phyloP scores from a whole-genome alignment of 305 asterid genomes.

The Plantago coronopus region DNA sequence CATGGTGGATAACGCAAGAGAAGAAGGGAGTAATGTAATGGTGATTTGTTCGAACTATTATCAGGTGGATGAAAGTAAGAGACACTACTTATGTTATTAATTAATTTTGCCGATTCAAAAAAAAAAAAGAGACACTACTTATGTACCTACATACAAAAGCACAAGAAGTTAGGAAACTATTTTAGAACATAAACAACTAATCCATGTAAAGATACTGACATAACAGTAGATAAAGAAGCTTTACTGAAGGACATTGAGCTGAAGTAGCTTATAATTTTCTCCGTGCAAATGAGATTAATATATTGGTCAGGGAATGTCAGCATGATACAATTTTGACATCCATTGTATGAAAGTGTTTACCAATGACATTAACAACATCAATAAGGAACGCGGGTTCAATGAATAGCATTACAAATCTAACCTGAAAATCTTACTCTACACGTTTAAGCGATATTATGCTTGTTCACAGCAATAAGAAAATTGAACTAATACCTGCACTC shows the following conservation, averaged over 20 bases:
- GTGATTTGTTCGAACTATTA: neutral
- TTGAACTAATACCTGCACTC: slow-evolving; percentile 41
- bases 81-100: no score
- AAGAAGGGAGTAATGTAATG: neutral
- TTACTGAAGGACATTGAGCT: neutral
- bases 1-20: neutral
- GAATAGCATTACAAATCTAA: neutral
- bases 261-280: no score
- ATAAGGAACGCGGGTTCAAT: neutral
- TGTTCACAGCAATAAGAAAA: slow-evolving; percentile 14
- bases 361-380: no score
- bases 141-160: neutral
- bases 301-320: no score
- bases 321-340: no score
- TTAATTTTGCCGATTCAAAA: no score
- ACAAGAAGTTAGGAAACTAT: neutral
- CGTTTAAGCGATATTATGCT: neutral
- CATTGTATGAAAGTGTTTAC: no score
- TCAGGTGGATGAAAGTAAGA: neutral
- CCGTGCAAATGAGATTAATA: no score
- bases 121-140: no score
- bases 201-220: neutral
- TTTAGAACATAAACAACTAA: neutral
- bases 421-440: slow-evolving; percentile 5
- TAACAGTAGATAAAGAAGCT: neutral